Evolutionary conservation across 306 rosid species (phyloP).

Genomic region (Hippophae tibetana): DNA sequence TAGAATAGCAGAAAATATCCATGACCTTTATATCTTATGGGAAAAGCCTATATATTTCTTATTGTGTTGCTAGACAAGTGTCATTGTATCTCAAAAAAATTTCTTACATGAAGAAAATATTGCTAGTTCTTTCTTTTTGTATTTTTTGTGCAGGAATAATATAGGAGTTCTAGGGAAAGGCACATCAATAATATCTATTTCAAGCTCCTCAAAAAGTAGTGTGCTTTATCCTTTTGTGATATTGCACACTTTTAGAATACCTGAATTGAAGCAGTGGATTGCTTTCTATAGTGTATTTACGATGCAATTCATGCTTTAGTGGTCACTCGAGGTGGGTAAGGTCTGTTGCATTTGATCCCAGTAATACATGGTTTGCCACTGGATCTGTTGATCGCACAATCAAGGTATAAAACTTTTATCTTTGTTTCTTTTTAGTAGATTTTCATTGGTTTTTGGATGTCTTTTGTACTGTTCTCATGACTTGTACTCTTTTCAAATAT

Average conservation of each 20-base stretch:
- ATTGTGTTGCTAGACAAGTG: too few species aligned
- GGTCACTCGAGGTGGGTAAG: slow-evolving; percentile 99
- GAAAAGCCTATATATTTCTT: too few species aligned
- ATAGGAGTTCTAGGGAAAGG: slow-evolving; percentile 51
- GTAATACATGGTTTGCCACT: slow-evolving; percentile 94
- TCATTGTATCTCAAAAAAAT: background rate
- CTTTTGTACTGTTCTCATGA: background rate
- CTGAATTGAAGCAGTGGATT: background rate
- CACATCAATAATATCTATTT: slow-evolving; percentile 38
- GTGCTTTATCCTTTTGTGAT: slow-evolving; percentile 12
- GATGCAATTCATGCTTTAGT: slow-evolving; percentile 13
- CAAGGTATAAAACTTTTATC: slow-evolving; percentile 52
- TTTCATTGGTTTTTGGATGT: background rate
- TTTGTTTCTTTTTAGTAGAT: slow-evolving; percentile 4
- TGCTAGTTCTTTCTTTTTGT: slow-evolving; percentile 12
- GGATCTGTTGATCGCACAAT: slow-evolving; percentile 99
- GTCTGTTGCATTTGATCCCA: slow-evolving; percentile 90
- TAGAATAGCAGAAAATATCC: too few species aligned
- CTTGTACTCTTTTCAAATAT: background rate
- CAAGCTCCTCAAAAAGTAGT: slow-evolving; percentile 82
- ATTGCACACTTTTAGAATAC: slow-evolving; percentile 1
- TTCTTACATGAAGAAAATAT: slow-evolving; percentile 11
- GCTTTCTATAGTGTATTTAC: slow-evolving; percentile 1
- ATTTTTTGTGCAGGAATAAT: slow-evolving; percentile 38
- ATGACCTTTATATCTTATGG: too few species aligned